Conservation (phyloP, 1,284 basidiomycete genomes). For the Ceratobasidium sp. region DNA sequence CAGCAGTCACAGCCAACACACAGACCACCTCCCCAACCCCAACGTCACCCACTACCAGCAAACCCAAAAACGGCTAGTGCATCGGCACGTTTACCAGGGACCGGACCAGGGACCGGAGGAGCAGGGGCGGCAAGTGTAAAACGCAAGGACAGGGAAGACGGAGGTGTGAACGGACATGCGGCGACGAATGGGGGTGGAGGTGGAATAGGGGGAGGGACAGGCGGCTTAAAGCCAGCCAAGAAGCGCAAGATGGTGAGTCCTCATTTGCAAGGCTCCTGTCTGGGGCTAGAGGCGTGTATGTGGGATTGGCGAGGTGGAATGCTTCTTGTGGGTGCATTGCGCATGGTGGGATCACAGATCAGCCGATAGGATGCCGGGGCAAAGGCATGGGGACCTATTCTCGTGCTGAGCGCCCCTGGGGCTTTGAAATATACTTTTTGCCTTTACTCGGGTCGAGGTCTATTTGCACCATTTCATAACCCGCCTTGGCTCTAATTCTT, state of each 20-base stretch:
- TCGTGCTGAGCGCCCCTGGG: no score
- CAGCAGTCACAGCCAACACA: slow-evolving; percentile 18
- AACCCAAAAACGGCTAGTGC: slow-evolving; percentile 26
- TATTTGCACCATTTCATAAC: background rate
- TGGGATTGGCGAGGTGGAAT: background rate
- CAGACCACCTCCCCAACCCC: slow-evolving; percentile 24
- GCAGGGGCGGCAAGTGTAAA: slow-evolving; percentile 13
- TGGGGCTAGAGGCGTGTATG: background rate
- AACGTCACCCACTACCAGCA: slow-evolving; percentile 31
- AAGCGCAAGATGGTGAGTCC: slow-evolving; percentile 41
- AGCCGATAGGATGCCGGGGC: background rate
- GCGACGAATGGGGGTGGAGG: slow-evolving; percentile 9
- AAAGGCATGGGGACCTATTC: background rate
- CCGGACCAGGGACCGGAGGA: slow-evolving; percentile 15
- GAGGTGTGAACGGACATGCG: slow-evolving; percentile 25
- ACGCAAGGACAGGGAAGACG: slow-evolving; percentile 38
- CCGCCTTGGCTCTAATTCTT: background rate
- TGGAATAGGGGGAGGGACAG: slow-evolving; percentile 12
- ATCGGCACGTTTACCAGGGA: slow-evolving; percentile 18
- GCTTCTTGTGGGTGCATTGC: background rate
- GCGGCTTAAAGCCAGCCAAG: slow-evolving; percentile 37
- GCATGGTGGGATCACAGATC: slow-evolving; percentile 12
- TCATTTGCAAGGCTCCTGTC: background rate
- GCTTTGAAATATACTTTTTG: slow-evolving; percentile 3
- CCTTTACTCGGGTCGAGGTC: background rate